A percentile compares a stretch with the other conserved stretches of the same genome.
Evolutionary conservation across 2,329 filamentous ascomycete species (phyloP).

Genomic region (Lachnellula suecica): DNA sequence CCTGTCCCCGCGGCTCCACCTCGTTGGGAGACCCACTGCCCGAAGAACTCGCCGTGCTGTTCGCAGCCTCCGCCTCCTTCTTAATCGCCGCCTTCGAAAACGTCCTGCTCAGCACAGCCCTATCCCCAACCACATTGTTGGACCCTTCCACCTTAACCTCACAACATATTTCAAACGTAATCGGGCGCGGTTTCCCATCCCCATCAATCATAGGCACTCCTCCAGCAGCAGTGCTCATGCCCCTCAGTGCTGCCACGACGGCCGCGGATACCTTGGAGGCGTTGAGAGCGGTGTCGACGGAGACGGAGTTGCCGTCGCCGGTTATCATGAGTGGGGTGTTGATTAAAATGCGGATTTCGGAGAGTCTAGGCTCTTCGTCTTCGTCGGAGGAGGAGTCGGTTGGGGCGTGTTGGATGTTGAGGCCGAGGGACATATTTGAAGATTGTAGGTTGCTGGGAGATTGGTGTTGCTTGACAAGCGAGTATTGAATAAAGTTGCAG

Average conservation of each 20-base stretch:
- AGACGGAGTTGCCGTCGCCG: constrained; percentile 48
- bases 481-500: too few species aligned
- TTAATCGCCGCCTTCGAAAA: background rate
- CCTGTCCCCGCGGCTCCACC: constrained; percentile 2
- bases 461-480: background rate
- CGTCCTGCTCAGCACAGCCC: constrained; percentile 8
- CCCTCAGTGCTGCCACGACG: constrained; percentile 44
- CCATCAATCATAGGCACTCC: constrained; percentile 48
- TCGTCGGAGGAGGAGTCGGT: constrained; percentile 21
- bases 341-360: constrained; percentile 47
- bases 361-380: constrained; percentile 24
- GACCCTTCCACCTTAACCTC: constrained; percentile 44
- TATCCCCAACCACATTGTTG: constrained; percentile 43
- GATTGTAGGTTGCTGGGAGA: background rate
- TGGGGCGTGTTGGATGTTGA: constrained; percentile 3
- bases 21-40: background rate
- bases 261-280: constrained; percentile 43
- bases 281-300: constrained; percentile 38
- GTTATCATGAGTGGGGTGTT: constrained; percentile 46
- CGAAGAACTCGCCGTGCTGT: too few species aligned
- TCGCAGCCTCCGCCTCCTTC: constrained; percentile 2
- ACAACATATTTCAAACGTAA: constrained; percentile 45
- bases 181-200: constrained; percentile 41
- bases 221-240: constrained; percentile 39
- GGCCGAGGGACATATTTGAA: background rate